Evolutionary conservation across 345 rosid species (phyloP), one percentile per base, ranked within the genome.

Genomic region (Excoecaria cochinchinensis): DNA sequence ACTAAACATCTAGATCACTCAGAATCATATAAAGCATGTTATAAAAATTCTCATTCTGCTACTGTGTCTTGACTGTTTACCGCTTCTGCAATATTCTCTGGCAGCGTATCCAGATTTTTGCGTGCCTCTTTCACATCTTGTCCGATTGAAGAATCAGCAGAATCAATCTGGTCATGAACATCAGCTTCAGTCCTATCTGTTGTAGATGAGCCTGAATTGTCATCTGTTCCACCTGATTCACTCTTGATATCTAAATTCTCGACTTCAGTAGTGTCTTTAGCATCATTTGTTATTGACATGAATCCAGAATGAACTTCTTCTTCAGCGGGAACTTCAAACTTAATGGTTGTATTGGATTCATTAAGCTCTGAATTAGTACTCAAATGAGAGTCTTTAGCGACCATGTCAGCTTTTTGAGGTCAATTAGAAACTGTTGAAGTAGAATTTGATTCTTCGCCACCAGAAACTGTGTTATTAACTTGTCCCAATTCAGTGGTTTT

Each of bases 71-170:
- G 84, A 19, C 69, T 79, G 81, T 83, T 69, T 61, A 60, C 68
- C 52, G 76, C 85, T 71, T 78, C 85, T 46, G 77, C 67, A 77
- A 76, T 69, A 67, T 72, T 74, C 78, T 87, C 89, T 48, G 92
- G 88, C 58, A 91, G 75, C 8, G 88, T 85, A 51, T 72, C 82
- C 77, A 84, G 79, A 83, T 90, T 89, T 15, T 80, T 78, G 69
- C 70, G 87, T 48, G 83, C 82, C 55, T 84, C 87, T 67, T 53
- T 85, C 82, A 85, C 90, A 31, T 86, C 89, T 67, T 82, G 84
- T 38, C 81, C 72, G 52, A 85, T 53, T 17, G 76, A 67, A 31
- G 77, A 79, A 77, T 86, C 90, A 0, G 85, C 75, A 74, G 83
- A 66, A 59, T 87, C 85, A 22, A 81, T 72, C 50, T 72, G 78